Conservation (phyloP, 108 stramenopile species). For the Pseudonitzschia pungens region DNA sequence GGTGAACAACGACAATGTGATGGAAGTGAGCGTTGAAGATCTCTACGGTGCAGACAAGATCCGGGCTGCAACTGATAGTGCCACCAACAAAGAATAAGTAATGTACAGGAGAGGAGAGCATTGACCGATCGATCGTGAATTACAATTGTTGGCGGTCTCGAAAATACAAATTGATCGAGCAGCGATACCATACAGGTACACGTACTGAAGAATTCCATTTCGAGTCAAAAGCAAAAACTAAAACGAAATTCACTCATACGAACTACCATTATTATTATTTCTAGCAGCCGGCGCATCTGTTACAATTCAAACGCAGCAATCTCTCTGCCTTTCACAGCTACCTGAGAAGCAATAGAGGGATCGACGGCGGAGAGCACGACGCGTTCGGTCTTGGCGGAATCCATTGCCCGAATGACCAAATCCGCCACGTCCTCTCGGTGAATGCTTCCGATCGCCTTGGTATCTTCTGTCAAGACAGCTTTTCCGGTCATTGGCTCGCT, state of each 20-base stretch:
- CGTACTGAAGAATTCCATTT: too few relatives aligned
- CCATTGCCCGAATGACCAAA: constrained; percentile 65
- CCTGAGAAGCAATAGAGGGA: constrained; percentile 55
- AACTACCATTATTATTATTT: background rate
- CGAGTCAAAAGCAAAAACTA: too few relatives aligned
- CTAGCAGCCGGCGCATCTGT: background rate
- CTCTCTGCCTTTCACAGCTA: constrained; percentile 49
- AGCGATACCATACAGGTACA: too few relatives aligned
- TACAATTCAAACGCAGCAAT: constrained; percentile 55
- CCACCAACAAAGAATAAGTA: background rate
- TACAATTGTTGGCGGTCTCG: too few relatives aligned
- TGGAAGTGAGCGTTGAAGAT: constrained; percentile 80
- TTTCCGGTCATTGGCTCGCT: constrained; percentile 74
- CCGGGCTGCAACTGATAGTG: constrained; percentile 61
- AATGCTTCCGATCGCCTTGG: constrained; percentile 84
- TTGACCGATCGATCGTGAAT: too few relatives aligned
- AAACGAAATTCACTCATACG: too few relatives aligned
- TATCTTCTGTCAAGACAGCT: constrained; percentile 89
- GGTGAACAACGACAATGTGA: constrained; percentile 66
- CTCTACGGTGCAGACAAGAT: constrained; percentile 45
- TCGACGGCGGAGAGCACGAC: constrained; percentile 77
- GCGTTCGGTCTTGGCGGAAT: constrained; percentile 62
- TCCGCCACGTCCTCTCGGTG: constrained; percentile 90
- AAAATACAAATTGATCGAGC: too few relatives aligned
- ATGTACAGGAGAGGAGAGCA: too few relatives aligned